Evolutionary conservation across 495 filamentous ascomycete genomes (phyloP).

Genomic region (Tuber indicum): DNA sequence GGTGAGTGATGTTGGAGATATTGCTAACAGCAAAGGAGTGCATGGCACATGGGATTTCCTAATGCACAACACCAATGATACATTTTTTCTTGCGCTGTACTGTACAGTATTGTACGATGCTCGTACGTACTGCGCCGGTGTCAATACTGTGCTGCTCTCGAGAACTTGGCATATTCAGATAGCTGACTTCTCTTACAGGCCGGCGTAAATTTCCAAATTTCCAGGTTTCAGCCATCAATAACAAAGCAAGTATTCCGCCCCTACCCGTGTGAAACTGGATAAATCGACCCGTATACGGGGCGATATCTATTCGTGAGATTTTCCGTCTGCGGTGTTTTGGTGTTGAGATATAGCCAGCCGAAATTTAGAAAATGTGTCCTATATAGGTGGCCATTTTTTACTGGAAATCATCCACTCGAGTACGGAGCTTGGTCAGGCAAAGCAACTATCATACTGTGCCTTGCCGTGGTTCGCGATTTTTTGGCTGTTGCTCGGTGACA

Average conservation of each 20-base stretch:
- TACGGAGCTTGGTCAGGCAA: not conserved
- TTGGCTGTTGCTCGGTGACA: not conserved
- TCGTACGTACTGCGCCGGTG: too few species aligned
- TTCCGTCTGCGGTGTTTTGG: not conserved
- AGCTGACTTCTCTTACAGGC: not conserved
- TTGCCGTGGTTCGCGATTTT: not conserved
- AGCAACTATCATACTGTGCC: not conserved
- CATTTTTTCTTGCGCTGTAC: not conserved
- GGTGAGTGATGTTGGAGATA: not conserved
- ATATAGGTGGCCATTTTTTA: not conserved
- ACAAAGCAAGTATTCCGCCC: not conserved
- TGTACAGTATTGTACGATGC: too few species aligned
- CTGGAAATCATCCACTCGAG: not conserved
- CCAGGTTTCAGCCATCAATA: not conserved
- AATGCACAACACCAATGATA: too few species aligned
- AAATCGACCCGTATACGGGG: not conserved
- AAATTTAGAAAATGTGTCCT: not conserved
- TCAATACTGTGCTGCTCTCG: too few species aligned
- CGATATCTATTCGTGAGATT: not conserved
- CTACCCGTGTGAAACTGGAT: not conserved
- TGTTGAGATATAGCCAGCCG: not conserved
- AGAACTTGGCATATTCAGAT: not conserved
- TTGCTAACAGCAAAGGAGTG: not conserved
- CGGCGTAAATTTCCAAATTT: not conserved
- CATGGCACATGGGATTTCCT: not conserved